Conservation (phyloP, 2,329 filamentous ascomycete species). For the Pseudopyricularia javanii region DNA sequence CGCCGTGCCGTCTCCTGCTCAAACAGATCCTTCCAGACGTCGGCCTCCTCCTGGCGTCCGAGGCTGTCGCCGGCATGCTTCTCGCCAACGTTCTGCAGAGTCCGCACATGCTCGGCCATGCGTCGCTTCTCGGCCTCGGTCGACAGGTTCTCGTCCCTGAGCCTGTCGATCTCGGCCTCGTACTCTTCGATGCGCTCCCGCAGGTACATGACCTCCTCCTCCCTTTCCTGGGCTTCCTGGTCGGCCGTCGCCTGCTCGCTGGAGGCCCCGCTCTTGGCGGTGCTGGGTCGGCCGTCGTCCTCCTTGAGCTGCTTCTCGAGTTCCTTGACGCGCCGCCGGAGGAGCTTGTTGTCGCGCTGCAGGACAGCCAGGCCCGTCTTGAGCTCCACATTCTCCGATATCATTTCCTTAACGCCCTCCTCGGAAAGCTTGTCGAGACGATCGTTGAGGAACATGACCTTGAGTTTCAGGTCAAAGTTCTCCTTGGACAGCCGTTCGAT, state of each 20-base stretch:
- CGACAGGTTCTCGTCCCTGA: slow-evolving; percentile 64
- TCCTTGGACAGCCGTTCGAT: slow-evolving; percentile 95
- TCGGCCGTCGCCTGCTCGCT: slow-evolving; percentile 45
- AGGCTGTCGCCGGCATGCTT: slow-evolving; percentile 26
- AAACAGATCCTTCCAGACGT: slow-evolving; percentile 90
- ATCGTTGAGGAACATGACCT: slow-evolving; percentile 94
- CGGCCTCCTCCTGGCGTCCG: slow-evolving; percentile 50
- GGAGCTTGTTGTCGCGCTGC: slow-evolving; percentile 78
- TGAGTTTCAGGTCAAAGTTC: slow-evolving; percentile 94
- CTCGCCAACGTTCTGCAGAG: slow-evolving; percentile 46
- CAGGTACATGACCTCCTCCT: slow-evolving; percentile 77
- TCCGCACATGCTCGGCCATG: slow-evolving; percentile 66
- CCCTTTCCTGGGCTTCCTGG: slow-evolving; percentile 53
- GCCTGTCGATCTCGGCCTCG: slow-evolving; percentile 69
- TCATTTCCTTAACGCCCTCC: slow-evolving; percentile 95
- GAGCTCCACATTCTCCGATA: slow-evolving; percentile 91
- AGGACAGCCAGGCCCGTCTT: slow-evolving; percentile 81
- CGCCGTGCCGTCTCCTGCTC: slow-evolving; percentile 83
- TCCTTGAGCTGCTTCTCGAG: slow-evolving; percentile 69
- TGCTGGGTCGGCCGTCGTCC: slow-evolving; percentile 51
- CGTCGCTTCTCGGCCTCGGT: slow-evolving; percentile 79
- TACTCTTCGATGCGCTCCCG: slow-evolving; percentile 79
- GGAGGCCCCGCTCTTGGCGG: slow-evolving; percentile 41
- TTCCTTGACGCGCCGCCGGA: slow-evolving; percentile 73
- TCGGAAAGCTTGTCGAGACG: slow-evolving; percentile 87